Conservation (phyloP, 371 early-diverging fungal species). For the Apophysomyces elegans region DNA sequence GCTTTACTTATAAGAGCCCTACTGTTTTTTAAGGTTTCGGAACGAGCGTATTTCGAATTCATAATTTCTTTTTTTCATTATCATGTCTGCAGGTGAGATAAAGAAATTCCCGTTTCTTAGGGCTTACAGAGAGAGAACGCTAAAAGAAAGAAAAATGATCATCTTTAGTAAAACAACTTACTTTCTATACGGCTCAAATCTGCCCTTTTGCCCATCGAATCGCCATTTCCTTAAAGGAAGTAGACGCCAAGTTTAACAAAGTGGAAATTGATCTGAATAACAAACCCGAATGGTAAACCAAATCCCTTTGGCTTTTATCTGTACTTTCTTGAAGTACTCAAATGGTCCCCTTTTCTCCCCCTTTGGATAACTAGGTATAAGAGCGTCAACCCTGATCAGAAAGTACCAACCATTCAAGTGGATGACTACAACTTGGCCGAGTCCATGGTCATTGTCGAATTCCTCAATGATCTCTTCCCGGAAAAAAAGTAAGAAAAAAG, state of each 20-base stretch:
- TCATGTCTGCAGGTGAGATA: no score
- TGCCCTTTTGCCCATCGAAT: constrained; percentile 74
- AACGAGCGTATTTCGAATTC: no score
- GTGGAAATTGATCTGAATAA: constrained; percentile 66
- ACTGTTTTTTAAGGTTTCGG: no score
- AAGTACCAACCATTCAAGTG: constrained; percentile 53
- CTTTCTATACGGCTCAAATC: constrained; percentile 50
- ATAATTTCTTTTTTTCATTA: no score
- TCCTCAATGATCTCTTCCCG: constrained; percentile 51
- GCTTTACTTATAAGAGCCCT: no score
- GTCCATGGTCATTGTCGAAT: constrained; percentile 56
- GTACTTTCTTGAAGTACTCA: not conserved
- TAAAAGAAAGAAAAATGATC: no score
- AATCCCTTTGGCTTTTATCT: no score
- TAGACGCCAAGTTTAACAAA: constrained; percentile 46
- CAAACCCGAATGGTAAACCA: constrained; percentile 60
- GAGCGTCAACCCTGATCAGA: constrained; percentile 54
- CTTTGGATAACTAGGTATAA: constrained; percentile 34
- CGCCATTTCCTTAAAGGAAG: constrained; percentile 57
- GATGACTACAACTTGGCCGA: constrained; percentile 51
- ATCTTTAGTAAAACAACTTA: constrained; percentile 25
- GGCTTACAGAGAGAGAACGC: no score
- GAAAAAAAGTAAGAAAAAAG: constrained; percentile 44
- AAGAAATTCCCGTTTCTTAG: no score
- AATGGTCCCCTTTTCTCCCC: not conserved